Percentiles rank a stretch among this genome's conserved stretches.
phyloP scores from a whole-genome alignment of 2,329 filamentous ascomycete genomes.

The Penicillium olsonii region DNA sequence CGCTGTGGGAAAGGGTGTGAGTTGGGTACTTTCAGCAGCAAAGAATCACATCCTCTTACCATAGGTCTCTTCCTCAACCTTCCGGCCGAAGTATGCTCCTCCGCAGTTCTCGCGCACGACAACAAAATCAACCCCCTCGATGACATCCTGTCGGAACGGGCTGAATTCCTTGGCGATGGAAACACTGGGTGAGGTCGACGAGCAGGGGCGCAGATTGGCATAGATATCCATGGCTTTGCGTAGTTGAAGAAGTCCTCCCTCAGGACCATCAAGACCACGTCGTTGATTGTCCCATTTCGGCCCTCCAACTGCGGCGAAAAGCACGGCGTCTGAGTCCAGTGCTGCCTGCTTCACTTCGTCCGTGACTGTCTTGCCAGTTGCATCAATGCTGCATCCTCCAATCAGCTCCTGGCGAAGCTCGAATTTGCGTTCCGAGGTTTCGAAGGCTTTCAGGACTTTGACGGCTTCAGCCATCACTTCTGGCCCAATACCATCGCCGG shows the following conservation, averaged over 20 bases:
- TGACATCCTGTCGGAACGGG: conserved; percentile 78
- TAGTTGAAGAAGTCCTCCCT: conserved; percentile 81
- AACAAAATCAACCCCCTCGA: conserved; percentile 81
- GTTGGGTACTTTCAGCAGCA: conserved; percentile 48
- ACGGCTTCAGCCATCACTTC: conserved; percentile 59
- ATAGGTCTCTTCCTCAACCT: conserved; percentile 40
- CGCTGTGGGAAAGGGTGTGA: conserved; percentile 21
- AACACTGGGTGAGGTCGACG: conserved; percentile 70
- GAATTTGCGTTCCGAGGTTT: conserved; percentile 70
- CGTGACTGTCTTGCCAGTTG: conserved; percentile 71
- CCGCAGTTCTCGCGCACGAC: conserved; percentile 47
- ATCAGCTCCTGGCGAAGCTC: conserved; percentile 81
- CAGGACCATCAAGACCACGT: conserved; percentile 72
- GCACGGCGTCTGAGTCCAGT: conserved; percentile 77
- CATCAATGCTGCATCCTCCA: conserved; percentile 84
- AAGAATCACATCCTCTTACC: conserved; percentile 31
- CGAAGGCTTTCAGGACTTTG: conserved; percentile 73
- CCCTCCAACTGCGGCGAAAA: conserved; percentile 86
- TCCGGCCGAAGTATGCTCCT: conserved; percentile 45
- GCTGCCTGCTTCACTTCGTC: conserved; percentile 76
- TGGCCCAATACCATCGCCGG: conserved; percentile 76
- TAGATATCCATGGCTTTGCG: conserved; percentile 87
- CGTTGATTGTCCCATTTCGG: conserved; percentile 80
- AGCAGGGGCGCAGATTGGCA: conserved; percentile 81
- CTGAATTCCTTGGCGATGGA: conserved; percentile 76